Conservation (phyloP, 108 stramenopile species). For the Conticribra weissflogii region DNA sequence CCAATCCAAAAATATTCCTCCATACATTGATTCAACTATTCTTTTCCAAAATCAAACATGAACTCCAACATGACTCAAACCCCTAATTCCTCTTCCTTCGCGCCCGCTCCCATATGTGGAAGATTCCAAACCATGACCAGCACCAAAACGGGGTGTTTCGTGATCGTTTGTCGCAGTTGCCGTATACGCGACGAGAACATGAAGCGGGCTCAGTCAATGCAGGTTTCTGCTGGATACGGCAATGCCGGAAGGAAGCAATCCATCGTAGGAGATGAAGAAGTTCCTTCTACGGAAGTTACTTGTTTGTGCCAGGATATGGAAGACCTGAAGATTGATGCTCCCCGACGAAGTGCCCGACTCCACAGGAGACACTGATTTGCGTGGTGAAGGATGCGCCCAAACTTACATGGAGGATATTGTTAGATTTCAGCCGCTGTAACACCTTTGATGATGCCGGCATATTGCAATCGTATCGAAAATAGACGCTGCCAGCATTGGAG, state of each 20-base stretch:
- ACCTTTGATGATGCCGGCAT: no score
- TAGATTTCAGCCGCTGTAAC: not conserved
- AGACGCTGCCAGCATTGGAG: no score
- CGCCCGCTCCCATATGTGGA: not conserved
- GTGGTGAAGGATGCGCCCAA: no score
- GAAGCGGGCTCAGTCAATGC: not conserved
- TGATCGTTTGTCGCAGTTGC: constrained; percentile 13
- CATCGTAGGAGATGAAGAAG: not conserved
- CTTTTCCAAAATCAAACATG: not conserved
- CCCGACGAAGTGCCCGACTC: not conserved
- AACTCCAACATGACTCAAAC: constrained; percentile 4
- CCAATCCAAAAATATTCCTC: not conserved
- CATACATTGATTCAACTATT: not conserved
- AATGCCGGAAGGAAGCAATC: not conserved
- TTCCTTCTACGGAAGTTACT: not conserved
- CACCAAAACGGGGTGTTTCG: constrained; percentile 2
- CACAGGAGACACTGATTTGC: not conserved
- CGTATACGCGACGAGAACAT: constrained; percentile 2
- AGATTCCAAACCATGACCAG: constrained; percentile 14
- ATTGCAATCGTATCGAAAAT: no score
- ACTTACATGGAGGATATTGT: not conserved
- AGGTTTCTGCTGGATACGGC: not conserved
- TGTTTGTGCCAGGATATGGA: not conserved
- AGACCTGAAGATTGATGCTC: not conserved
- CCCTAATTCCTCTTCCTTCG: not conserved